Evolutionary conservation across 768 basidiomycete genomes (phyloP), one percentile per base, ranked within the genome.

Genomic region (Mycena latifolia): DNA sequence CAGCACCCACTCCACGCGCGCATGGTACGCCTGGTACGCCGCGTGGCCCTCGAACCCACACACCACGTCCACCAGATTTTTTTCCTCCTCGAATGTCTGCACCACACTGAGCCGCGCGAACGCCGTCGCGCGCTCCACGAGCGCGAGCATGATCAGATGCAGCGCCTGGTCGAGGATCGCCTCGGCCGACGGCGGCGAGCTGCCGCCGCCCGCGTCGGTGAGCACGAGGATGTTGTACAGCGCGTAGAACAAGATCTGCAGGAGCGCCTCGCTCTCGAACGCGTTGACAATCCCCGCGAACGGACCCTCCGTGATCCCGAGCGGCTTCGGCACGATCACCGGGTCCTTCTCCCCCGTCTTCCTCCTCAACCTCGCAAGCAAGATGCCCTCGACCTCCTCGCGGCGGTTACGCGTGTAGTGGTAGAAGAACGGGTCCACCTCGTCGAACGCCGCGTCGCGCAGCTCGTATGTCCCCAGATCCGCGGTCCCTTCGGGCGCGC

Each of bases 371-470:
- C 93, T 84, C 52, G 83, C 85, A 65, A 88, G 84, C 52, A 96
- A 79, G 5, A 92, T 86, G 45, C 83, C 87, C 73, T 96, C 95
- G 27, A 95, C 97, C 75, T 96, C 94, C 72, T 97, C 94, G 43
- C 96, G 87, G 71, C 94, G 91, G 79, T 99, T 99, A 43, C 96
- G 86, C 18, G 94, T 92, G 76, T 98, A 98, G 74, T 98, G 96
- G 74, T 92, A 93, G 81, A 96, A 98, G 80, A 96, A 98, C 0
- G 96, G 96, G 72, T 98, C 93, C 68, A 98, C 92, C 68, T 98
- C 93, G 66, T 90, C 91, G 76, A 88, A 95, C 22, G 82, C 83
- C 70, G 92, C 92, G 50, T 94, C 89, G 75, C 90, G 92, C 57
- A 99, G 87, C 66, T 96, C 91, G 78, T 98, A 99, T n/a, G 88